Base-by-base conservation (phyloP, 768 basidiomycete species). In the Mycena rosella region DNA sequence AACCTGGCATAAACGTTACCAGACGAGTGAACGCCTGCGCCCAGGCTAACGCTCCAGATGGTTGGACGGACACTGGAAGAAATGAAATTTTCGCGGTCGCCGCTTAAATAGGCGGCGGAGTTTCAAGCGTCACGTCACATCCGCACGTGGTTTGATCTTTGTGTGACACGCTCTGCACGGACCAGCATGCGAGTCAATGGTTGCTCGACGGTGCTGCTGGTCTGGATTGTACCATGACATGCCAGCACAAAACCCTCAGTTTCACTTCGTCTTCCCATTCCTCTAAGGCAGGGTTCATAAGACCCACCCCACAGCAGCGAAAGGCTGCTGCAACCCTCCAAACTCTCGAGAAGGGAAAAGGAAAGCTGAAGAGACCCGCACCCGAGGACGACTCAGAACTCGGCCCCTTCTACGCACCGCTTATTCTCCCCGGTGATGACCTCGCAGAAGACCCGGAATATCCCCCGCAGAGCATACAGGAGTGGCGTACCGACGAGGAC, bases 61-160 rank as follows among this genome's bases (percentile, higher is more conserved):
- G 89, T 90, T 85, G 89, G 85, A 74, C 84, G 87, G 90, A 91
- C 91, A 92, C 91, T 84, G 75, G 80, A 67, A 76, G 76, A 77
- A 75, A 51, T 38, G 32, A 15, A 40, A 40, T 10, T 15, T 13
- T 13, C 17, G n/a, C n/a, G 38, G 5, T 40, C 38, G 38, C 14
- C 7, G 38, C 38, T 40, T 40, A 40, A 15, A 40, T 8, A 40
- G 11, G 7, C 14, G 38, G 38, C 38, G 38, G 38, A 40, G 38
- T 40, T 40, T 40, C 10, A 40, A 40, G 5, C n/a, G n/a, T n/a
- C n/a, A n/a, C n/a, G n/a, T n/a, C n/a, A n/a, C n/a, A n/a, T n/a
- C n/a, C n/a, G n/a, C n/a, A n/a, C n/a, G n/a, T n/a, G n/a, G n/a
- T n/a, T n/a, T n/a, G n/a, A n/a, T n/a, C n/a, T n/a, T n/a, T n/a